Base-by-base conservation (phyloP, 352 stramenopile species). In the Blastocystis sp. region DNA sequence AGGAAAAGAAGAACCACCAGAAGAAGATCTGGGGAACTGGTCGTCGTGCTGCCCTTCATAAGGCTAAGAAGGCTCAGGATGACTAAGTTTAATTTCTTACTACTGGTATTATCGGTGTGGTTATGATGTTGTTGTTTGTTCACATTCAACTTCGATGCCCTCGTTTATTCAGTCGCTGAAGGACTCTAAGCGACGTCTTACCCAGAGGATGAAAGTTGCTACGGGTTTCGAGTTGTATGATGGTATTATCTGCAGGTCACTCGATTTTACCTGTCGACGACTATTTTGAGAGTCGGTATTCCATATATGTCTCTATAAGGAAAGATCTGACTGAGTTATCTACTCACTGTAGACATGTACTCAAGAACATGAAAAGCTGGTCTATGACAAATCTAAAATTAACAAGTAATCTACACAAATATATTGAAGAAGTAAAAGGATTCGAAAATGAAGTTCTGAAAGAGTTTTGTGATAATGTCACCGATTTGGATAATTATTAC, bases 1-100 rank as follows among this genome's bases (percentile, higher is more conserved):
- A 88, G 76, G 76, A 88, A 20, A 88, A 88, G 59, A 88, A 88
- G 76, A 88, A 88, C 62, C 76, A 76, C 24, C n/a, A 88, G 4
- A 88, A 88, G 76, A 88, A 88, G 76, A 59, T 88, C 41, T 88
- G 76, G 76, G 76, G 76, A 54, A 88, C 76, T 0, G 76, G 76
- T 37, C 76, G 76, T 79, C 76, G 76, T 88, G 76, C 76, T 78
- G 76, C 76, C 75, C 59, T 76, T 34, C 76, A 88, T 39, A 88
- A 88, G 76, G 76, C 76, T 2, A 88, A 76, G 64, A 88, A 88
- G 76, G 76, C 76, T 88, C 59, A 88, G 59, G 76, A 88, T 37
- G 76, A 88, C 30, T 88, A 88, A 88, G 47, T 34, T 34, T 34
- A 34, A 34, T 37, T 75, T 53, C n/a, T 75, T 20, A 39, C 16